phyloP scores from a whole-genome alignment of 306 rosid species.

The Medicago arabica region DNA sequence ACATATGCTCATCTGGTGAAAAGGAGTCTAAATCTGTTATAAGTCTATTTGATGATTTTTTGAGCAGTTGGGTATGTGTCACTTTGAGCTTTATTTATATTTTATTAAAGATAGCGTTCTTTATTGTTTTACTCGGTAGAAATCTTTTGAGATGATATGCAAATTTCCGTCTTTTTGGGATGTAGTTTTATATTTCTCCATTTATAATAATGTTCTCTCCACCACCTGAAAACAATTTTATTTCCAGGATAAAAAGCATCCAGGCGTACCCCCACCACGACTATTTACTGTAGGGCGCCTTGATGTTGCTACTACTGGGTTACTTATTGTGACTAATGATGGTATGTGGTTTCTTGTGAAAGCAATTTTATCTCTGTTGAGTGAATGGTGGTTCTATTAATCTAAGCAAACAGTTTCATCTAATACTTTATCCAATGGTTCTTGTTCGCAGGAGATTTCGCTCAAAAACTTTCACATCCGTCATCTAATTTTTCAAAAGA shows the following conservation, averaged over 20 bases:
- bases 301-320: constrained; percentile 96
- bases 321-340: constrained; percentile 92
- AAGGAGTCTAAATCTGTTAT: constrained; percentile 76
- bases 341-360: constrained; percentile 56
- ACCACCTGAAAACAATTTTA: neutral
- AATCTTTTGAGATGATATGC: constrained; percentile 4
- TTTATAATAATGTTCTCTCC: constrained; percentile 16
- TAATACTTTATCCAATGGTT: constrained; percentile 38
- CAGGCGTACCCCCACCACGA: constrained; percentile 76
- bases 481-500: constrained; percentile 84
- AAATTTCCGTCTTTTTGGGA: constrained; percentile 1
- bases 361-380: constrained; percentile 26
- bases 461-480: constrained; percentile 87
- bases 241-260: constrained; percentile 67
- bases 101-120: neutral
- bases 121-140: neutral
- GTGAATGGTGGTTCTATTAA: constrained; percentile 11
- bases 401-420: constrained; percentile 29
- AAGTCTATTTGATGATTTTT: constrained; percentile 72
- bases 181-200: neutral
- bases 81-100: constrained; percentile 17
- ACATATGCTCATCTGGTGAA: constrained; percentile 87
- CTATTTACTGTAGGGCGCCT: constrained; percentile 94
- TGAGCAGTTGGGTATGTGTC: constrained; percentile 75
- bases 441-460: constrained; percentile 70